A percentile compares a stretch with the other conserved stretches of the same genome.
Evolutionary conservation across 768 basidiomycete genomes (phyloP).

Genomic region (Lepiota brunneoincarnata): DNA sequence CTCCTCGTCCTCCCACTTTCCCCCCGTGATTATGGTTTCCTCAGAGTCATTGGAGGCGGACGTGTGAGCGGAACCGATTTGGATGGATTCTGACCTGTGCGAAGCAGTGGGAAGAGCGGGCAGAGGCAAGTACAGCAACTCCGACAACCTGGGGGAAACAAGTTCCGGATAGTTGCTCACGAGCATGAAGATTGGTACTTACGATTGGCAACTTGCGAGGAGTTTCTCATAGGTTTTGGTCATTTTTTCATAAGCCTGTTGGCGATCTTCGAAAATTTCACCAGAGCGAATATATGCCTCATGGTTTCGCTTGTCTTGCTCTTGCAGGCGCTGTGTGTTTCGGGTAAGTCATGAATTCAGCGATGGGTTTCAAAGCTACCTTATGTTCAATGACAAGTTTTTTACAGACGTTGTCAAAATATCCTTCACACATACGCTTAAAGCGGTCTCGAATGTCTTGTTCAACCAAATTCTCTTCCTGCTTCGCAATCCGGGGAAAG

Average conservation of each 20-base stretch:
- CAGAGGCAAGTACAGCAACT: slow-evolving; percentile 80
- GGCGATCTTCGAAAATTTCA: slow-evolving; percentile 98
- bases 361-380: slow-evolving; percentile 37
- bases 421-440: slow-evolving; percentile 89
- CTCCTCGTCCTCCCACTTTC: slow-evolving; percentile 99
- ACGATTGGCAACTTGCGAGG: slow-evolving; percentile 86
- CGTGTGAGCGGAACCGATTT: slow-evolving; percentile 55
- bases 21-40: slow-evolving; percentile 52
- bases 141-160: slow-evolving; percentile 67
- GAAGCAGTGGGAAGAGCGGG: slow-evolving; percentile 82
- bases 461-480: slow-evolving; percentile 78
- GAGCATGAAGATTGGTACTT: slow-evolving; percentile 21
- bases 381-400: slow-evolving; percentile 91
- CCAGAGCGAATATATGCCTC: slow-evolving; percentile 99
- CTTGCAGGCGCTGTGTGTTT: slow-evolving; percentile 76
- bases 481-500: slow-evolving; percentile 40
- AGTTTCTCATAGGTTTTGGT: slow-evolving; percentile 93
- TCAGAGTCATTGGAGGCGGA: slow-evolving; percentile 49
- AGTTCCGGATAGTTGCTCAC: slow-evolving; percentile 14
- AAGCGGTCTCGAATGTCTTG: slow-evolving; percentile 85
- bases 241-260: slow-evolving; percentile 99
- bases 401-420: slow-evolving; percentile 89
- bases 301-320: slow-evolving; percentile 94
- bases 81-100: slow-evolving; percentile 78
- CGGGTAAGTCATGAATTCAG: not conserved